Evolutionary conservation across 345 rosid genomes (phyloP), one percentile per base, ranked within the genome.

Genomic region (Eucalyptus shirleyi): DNA sequence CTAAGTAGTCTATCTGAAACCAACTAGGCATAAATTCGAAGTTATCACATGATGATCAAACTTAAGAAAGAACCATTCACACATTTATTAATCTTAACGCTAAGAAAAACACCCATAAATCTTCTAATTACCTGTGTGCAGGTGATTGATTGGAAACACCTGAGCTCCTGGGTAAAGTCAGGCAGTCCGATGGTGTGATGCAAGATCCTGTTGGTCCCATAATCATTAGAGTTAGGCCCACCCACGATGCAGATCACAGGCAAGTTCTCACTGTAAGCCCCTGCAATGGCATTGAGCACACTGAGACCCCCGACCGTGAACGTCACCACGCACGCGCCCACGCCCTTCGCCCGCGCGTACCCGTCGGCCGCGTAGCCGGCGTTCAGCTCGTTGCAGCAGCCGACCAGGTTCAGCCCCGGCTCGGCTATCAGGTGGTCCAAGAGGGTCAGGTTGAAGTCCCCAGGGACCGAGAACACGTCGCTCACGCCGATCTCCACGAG

Each of bases 291-390:
- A 83, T 95, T 95, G 53, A 95, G 53, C 87, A 94, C 94, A 69
- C 97, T 95, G 34, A 95, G 95, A 50, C 97, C 97, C 17, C 97
- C 97, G 14, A 95, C 97, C n/a, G 97, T 94, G 94, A 95, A 95
- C 40, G 97, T 95, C 87, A 94, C 97, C 7, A 93, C 97, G 55
- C 97, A 95, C 19, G 97, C 97, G 14, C 97, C 97, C 44, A 95
- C 95, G 10, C 97, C 96, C 49, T 44, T 93, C 81, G 95, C 91
- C 28, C 97, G 95, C 21, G 97, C 96, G 88, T 95, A 95, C 50
- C 97, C 97, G 45, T 95, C 97, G 12, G 97, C 97, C 6, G 97
- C 97, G 30, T 95, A 95, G n/a, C 97, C 97, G 19, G 97, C 97
- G 90, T 95, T 95, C 50, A 95, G 95, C 95, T 95, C 97, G 92